A percentile compares a stretch with the other conserved stretches of the same genome.
phyloP scores from a whole-genome alignment of 345 rosid genomes.

The Litchi chinensis region DNA sequence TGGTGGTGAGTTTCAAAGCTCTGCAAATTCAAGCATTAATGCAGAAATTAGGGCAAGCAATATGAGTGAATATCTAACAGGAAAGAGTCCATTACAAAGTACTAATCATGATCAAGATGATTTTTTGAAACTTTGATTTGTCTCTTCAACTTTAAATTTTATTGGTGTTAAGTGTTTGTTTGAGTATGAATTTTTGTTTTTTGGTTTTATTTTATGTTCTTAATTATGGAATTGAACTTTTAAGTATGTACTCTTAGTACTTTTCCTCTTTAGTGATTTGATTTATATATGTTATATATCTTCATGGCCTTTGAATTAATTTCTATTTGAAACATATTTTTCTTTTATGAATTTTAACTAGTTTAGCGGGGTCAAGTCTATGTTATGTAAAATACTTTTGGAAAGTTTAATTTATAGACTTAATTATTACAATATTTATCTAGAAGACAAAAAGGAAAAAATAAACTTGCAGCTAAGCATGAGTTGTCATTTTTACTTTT shows the following conservation, averaged over 20 bases:
- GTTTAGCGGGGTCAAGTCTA: no score
- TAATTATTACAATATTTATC: no score
- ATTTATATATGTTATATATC: no score
- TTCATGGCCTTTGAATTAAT: no score
- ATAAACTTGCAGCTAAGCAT: not conserved
- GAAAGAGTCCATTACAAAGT: not conserved
- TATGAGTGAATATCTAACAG: not conserved
- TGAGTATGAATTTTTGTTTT: not conserved
- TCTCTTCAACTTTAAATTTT: slow-evolving; percentile 1
- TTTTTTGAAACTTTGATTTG: not conserved
- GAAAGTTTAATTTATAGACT: not conserved
- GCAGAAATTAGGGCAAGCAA: not conserved
- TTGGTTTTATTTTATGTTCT: not conserved
- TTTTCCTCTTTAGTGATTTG: no score
- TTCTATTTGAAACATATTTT: not conserved
- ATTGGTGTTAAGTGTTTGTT: not conserved
- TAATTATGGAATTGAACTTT: not conserved
- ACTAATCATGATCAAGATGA: slow-evolving; percentile 2
- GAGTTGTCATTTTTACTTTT: not conserved
- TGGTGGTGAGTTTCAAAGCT: not conserved
- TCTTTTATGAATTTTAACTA: no score
- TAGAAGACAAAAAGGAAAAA: no score
- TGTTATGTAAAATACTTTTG: no score
- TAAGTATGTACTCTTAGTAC: not conserved
- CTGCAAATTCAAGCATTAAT: not conserved